Percentiles rank a stretch among this genome's conserved stretches.
These are phyloP conservation scores for Cadophora malorum DNA, from an alignment of 2,329 filamentous ascomycete species.

Conservation along the genomic window DNA sequence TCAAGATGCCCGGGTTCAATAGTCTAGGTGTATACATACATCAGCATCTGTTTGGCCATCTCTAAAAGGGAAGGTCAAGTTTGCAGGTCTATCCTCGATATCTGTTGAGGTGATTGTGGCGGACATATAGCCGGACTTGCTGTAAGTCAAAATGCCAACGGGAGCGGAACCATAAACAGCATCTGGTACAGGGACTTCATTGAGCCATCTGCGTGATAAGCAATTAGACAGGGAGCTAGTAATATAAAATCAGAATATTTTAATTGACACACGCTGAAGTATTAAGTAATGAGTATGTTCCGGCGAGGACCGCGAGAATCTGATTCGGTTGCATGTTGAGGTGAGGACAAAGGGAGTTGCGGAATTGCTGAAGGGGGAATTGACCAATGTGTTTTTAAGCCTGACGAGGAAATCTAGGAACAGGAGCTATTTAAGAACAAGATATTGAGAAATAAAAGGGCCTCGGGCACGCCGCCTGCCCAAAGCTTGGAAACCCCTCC, in stretches of 20 bases:
- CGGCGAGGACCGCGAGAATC: constrained; percentile 8
- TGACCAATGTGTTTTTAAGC: background rate
- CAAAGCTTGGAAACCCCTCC: background rate
- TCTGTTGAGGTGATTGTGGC: constrained; percentile 10
- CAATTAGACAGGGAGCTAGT: background rate
- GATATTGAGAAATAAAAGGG: background rate
- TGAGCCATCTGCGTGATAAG: background rate
- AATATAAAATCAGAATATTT: background rate
- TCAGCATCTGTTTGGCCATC: constrained; percentile 12
- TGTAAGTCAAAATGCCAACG: constrained; percentile 10
- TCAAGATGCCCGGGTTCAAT: background rate
- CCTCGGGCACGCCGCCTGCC: constrained; percentile 1
- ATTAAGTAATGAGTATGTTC: constrained; percentile 10
- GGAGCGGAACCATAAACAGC: constrained; percentile 13
- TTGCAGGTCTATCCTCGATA: constrained; percentile 3
- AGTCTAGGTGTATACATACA: background rate
- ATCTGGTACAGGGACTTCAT: constrained; percentile 17
- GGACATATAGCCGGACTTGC: constrained; percentile 15
- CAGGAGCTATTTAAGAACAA: background rate
- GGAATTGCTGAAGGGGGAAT: background rate
- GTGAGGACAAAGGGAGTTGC: background rate
- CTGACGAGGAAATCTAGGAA: background rate
- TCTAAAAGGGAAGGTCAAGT: constrained; percentile 12
- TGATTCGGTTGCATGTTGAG: constrained; percentile 5
- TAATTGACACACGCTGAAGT: constrained; percentile 7